phyloP scores from a whole-genome alignment of 225 moss, liverwort and hornwort genomes.

The Asterella californica region DNA sequence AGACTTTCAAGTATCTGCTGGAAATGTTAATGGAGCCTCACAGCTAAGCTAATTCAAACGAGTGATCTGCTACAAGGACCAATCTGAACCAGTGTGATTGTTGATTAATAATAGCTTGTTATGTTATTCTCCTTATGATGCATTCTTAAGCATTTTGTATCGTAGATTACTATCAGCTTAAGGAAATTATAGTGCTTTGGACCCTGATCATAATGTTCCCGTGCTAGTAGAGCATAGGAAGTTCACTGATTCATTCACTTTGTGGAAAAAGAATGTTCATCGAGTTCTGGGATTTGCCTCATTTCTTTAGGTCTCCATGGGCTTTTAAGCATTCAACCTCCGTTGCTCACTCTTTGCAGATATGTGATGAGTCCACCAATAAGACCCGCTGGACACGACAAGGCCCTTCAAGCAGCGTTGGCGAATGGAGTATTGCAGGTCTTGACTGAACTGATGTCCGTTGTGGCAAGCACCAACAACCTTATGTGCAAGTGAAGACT shows the following conservation, averaged over 20 bases:
- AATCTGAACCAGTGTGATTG: no score
- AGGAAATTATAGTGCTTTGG: no score
- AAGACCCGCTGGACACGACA: slow-evolving; percentile 70
- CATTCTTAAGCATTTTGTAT: no score
- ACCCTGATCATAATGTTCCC: no score
- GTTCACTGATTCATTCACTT: no score
- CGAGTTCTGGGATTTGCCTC: background rate
- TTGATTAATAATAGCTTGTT: no score
- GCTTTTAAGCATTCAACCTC: background rate
- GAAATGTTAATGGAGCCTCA: no score
- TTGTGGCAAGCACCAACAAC: background rate
- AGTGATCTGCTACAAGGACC: no score
- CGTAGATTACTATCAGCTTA: no score
- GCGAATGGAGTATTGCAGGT: slow-evolving; percentile 91
- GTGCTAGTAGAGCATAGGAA: no score
- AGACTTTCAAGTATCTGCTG: background rate
- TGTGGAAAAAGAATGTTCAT: background rate
- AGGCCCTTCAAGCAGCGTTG: slow-evolving; percentile 86
- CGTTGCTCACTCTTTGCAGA: slow-evolving; percentile 33
- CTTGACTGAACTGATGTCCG: background rate
- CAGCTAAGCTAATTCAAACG: no score
- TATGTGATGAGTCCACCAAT: slow-evolving; percentile 99
- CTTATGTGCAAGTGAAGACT: background rate
- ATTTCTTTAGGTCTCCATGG: background rate
- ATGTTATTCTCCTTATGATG: no score